These are phyloP conservation scores for Pseudocercospora eumusae DNA, from an alignment of 2,329 filamentous ascomycete genomes.

Conservation along the genomic window DNA sequence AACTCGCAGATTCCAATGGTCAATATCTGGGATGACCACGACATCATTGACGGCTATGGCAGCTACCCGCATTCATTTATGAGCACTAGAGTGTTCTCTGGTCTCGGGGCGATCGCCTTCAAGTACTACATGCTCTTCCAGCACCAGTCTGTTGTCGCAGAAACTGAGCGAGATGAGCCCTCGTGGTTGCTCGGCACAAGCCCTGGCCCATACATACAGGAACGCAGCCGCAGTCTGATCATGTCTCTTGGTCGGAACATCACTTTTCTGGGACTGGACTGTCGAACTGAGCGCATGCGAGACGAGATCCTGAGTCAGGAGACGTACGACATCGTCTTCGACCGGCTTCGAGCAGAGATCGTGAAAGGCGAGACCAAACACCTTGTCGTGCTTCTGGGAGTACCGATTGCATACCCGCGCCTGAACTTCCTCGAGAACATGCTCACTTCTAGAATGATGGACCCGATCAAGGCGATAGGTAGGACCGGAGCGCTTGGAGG, in stretches of 20 bases:
- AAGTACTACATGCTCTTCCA: conserved; percentile 99
- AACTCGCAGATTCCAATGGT: conserved; percentile 96
- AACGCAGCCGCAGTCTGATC: conserved; percentile 82
- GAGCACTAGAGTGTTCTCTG: conserved; percentile 82
- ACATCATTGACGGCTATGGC: conserved; percentile 72
- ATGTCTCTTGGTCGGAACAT: conserved; percentile 78
- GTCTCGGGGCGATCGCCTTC: conserved; percentile 86
- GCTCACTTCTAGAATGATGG: conserved; percentile 80
- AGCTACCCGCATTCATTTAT: conserved; percentile 93
- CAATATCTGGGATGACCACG: conserved; percentile 95
- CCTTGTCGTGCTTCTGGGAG: conserved; percentile 80
- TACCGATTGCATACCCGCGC: conserved; percentile 56
- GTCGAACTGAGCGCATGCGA: conserved; percentile 84
- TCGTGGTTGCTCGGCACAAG: conserved; percentile 83
- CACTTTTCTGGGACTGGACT: conserved; percentile 83
- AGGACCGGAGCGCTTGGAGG: conserved; percentile 77
- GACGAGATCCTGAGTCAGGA: conserved; percentile 77
- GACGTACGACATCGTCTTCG: conserved; percentile 84
- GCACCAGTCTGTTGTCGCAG: conserved; percentile 81
- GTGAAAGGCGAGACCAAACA: conserved; percentile 84
- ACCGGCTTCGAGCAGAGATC: conserved; percentile 80
- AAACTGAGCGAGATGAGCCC: conserved; percentile 80
- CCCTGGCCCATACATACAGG: conserved; percentile 86
- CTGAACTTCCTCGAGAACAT: conserved; percentile 64
- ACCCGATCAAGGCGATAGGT: conserved; percentile 84